Base-by-base conservation (phyloP, 2,329 filamentous ascomycete species). In the Aspergillus carbonarius region DNA sequence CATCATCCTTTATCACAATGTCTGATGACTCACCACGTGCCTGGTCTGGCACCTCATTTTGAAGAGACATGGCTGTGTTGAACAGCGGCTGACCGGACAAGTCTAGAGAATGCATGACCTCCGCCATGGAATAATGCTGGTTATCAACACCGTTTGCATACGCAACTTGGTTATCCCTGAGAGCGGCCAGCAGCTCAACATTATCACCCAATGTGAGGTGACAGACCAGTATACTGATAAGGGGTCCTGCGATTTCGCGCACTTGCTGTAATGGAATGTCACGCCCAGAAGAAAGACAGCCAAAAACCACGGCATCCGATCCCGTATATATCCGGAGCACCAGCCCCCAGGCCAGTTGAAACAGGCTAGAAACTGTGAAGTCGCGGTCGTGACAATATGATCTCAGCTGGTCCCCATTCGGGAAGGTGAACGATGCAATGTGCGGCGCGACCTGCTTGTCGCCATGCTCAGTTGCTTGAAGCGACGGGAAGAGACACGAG, bases 21-120 rank as follows among this genome's bases (percentile, higher is more conserved):
- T 15, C 20, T 18, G 25, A 44, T 23, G 13, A n/a, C 25, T 8
- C n/a, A 6, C 39, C 27, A n/a, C 35, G 15, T 13, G 39, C 30
- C 15, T 12, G 5, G 32, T 37, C 42, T 13, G 25, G 17, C 25
- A 53, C 48, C 17, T 59, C 51, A 15, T 54, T 58, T 5, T 64
- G 61, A 13, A 65, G 18, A 1, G 64, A 66, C 60, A 66, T 60
- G 1, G 59, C 62, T 4, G 65, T 66, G n/a, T 65, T 66, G 47
- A 67, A 67, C 32, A 65, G 46, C 9, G 63, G 49, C 30, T 61
- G 57, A 4, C 60, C 57, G 5, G 58, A 42, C 6, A 58, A 58
- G 30, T 51, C 50, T 4, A 66, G 47, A 10, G 54, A 58, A 34
- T 60, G 62, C 17, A 60, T 35, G 2, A 63, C 54, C 18, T 64